These are phyloP conservation scores for Alternaria viburni DNA, from an alignment of 2,329 filamentous ascomycete species.

Conservation along the genomic window DNA sequence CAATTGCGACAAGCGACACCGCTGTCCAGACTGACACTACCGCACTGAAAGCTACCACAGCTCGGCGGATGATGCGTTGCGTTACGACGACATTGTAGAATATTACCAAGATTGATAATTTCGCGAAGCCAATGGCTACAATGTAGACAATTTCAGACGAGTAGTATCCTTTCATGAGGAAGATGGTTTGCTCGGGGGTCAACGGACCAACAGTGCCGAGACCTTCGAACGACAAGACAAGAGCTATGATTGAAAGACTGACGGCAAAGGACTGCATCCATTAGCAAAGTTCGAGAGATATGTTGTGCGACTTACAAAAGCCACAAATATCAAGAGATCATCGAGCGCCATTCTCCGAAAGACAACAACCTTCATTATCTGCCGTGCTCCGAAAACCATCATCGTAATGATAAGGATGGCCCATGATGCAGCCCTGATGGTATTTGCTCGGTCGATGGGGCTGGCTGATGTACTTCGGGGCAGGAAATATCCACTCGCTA, in stretches of 20 bases:
- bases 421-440: constrained; percentile 36
- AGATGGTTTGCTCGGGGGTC: constrained; percentile 24
- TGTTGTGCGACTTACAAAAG: constrained; percentile 29
- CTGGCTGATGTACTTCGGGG: constrained; percentile 8
- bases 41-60: constrained; percentile 25
- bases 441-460: constrained; percentile 23
- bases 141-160: constrained; percentile 45
- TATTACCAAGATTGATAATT: constrained; percentile 36
- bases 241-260: constrained; percentile 31
- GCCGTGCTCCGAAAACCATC: constrained; percentile 32
- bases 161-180: constrained; percentile 41
- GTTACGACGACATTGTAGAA: constrained; percentile 34
- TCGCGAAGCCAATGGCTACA: constrained; percentile 35
- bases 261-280: constrained; percentile 29
- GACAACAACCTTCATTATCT: constrained; percentile 34
- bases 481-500: constrained; percentile 13
- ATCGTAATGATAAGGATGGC: constrained; percentile 28
- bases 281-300: constrained; percentile 8
- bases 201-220: constrained; percentile 24
- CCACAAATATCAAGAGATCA: constrained; percentile 38
- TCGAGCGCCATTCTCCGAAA: constrained; percentile 33
- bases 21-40: constrained; percentile 38
- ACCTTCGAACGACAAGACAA: constrained; percentile 35
- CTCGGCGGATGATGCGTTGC: constrained; percentile 25
- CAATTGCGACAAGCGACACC: constrained; percentile 29